Evolutionary conservation across 805 yeast genomes (phyloP).

Genomic region (Teunomyces cretensis): DNA sequence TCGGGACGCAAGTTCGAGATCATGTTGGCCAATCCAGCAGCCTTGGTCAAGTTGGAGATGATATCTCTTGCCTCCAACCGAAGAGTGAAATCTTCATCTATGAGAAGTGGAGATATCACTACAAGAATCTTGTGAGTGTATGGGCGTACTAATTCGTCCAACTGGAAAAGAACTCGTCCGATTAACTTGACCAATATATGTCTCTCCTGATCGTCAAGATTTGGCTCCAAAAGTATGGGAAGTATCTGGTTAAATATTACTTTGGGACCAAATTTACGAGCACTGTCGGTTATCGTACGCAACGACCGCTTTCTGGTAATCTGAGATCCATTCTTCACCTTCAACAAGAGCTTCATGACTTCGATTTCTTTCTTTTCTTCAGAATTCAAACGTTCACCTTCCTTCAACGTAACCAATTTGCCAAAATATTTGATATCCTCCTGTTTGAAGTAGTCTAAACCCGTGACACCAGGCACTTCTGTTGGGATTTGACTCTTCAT

Average conservation of each 20-base stretch:
- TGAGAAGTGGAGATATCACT: slow-evolving; percentile 74
- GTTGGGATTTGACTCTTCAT: slow-evolving; percentile 37
- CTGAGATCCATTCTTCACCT: slow-evolving; percentile 78
- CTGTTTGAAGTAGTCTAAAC: slow-evolving; percentile 66
- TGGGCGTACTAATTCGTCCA: slow-evolving; percentile 68
- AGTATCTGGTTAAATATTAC: slow-evolving; percentile 67
- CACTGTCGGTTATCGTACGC: slow-evolving; percentile 62
- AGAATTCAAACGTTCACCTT: slow-evolving; percentile 36
- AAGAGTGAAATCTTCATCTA: slow-evolving; percentile 76
- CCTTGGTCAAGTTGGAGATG: slow-evolving; percentile 68
- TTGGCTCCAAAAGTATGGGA: slow-evolving; percentile 71
- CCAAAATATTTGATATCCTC: slow-evolving; percentile 74
- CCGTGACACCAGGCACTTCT: slow-evolving; percentile 64
- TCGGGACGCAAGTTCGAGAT: slow-evolving; percentile 79
- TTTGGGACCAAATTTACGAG: slow-evolving; percentile 67
- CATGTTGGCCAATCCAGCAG: slow-evolving; percentile 80
- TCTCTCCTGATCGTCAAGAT: slow-evolving; percentile 77
- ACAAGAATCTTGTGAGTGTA: slow-evolving; percentile 68
- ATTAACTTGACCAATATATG: slow-evolving; percentile 77
- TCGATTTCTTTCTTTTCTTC: slow-evolving; percentile 60
- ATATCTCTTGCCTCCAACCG: slow-evolving; percentile 79
- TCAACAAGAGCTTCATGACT: slow-evolving; percentile 62
- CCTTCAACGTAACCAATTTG: slow-evolving; percentile 39
- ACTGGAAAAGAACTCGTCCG: slow-evolving; percentile 63
- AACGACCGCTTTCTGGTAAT: slow-evolving; percentile 65